These are phyloP conservation scores for Sporothrix euskadiensis DNA, from an alignment of 2,329 filamentous ascomycete species.

Conservation along the genomic window DNA sequence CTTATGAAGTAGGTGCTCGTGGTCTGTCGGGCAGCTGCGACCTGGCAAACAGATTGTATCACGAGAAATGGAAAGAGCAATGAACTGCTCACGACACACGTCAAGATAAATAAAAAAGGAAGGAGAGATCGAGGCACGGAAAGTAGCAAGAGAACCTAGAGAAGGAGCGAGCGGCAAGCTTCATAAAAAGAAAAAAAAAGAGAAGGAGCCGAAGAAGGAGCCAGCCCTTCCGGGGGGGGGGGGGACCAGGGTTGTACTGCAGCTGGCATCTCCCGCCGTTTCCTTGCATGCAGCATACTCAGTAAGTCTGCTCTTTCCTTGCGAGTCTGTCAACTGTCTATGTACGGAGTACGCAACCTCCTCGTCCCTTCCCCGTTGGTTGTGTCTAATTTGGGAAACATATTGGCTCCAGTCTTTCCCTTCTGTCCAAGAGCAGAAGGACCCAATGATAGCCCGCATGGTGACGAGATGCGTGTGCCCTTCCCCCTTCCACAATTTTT, in stretches of 20 bases:
- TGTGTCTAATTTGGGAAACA: constrained; percentile 26
- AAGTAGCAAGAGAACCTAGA: not conserved
- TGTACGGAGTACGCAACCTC: too few relatives aligned
- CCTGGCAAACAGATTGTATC: not conserved
- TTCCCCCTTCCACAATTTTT: not conserved
- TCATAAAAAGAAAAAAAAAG: constrained; percentile 1
- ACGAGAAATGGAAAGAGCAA: not conserved
- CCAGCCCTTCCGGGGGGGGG: not conserved
- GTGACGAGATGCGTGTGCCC: constrained; percentile 5
- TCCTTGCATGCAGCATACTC: not conserved
- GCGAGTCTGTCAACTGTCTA: not conserved
- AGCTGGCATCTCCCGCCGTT: constrained; percentile 18
- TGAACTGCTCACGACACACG: not conserved
- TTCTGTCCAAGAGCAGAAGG: not conserved
- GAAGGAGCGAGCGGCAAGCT: not conserved
- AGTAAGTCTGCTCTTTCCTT: not conserved
- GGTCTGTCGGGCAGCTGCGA: not conserved
- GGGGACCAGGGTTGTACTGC: constrained; percentile 22
- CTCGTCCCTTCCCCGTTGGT: constrained; percentile 6
- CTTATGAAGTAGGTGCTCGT: not conserved
- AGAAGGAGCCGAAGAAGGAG: constrained; percentile 11
- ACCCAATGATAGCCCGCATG: constrained; percentile 19
- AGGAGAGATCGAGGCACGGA: constrained; percentile 3
- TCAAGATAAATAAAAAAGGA: not conserved
- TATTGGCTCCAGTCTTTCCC: constrained; percentile 17